Percentiles rank a stretch among this genome's conserved stretches.
These are phyloP conservation scores for Ballota nigra DNA, from an alignment of 257 asterid species.

Conservation along the genomic window DNA sequence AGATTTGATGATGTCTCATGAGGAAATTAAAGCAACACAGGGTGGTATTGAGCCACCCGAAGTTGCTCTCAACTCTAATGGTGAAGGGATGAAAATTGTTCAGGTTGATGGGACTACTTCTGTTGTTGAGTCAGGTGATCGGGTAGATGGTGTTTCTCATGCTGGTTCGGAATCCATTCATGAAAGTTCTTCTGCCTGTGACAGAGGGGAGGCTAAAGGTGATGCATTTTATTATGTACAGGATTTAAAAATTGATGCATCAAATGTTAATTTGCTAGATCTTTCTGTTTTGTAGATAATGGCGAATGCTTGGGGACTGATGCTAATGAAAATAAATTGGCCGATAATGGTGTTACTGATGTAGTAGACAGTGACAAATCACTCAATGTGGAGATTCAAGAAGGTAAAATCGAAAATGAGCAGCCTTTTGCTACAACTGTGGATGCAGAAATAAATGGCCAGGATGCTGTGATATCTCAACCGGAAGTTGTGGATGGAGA, in stretches of 20 bases:
- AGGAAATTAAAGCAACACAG: constrained; percentile 19
- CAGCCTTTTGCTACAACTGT: constrained; percentile 19
- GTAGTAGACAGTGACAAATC: constrained; percentile 20
- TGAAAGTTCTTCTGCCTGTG: constrained; percentile 23
- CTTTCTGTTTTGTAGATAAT: constrained; percentile 25
- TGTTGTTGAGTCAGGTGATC: constrained; percentile 10
- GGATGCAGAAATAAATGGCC: constrained; percentile 24
- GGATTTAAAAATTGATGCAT: constrained; percentile 32
- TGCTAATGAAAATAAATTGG: constrained; percentile 13
- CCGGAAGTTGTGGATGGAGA: constrained; percentile 33
- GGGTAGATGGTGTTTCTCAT: constrained; percentile 17
- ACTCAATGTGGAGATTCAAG: constrained; percentile 21
- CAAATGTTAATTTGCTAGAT: constrained; percentile 26
- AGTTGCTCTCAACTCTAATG: neutral
- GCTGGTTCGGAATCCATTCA: constrained; percentile 28
- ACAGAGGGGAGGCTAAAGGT: constrained; percentile 39
- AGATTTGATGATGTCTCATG: neutral
- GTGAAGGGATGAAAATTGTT: constrained; percentile 13
- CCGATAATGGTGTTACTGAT: constrained; percentile 28
- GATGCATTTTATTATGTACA: constrained; percentile 42
- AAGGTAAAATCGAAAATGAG: constrained; percentile 19
- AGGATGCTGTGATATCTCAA: constrained; percentile 22
- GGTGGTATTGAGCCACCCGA: constrained; percentile 14
- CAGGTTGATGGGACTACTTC: constrained; percentile 10
- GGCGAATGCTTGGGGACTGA: constrained; percentile 27